Evolutionary conservation across 495 filamentous ascomycete species (phyloP), one percentile per base, ranked within the genome.

Genomic region (Aspergillus incahuasiensis): DNA sequence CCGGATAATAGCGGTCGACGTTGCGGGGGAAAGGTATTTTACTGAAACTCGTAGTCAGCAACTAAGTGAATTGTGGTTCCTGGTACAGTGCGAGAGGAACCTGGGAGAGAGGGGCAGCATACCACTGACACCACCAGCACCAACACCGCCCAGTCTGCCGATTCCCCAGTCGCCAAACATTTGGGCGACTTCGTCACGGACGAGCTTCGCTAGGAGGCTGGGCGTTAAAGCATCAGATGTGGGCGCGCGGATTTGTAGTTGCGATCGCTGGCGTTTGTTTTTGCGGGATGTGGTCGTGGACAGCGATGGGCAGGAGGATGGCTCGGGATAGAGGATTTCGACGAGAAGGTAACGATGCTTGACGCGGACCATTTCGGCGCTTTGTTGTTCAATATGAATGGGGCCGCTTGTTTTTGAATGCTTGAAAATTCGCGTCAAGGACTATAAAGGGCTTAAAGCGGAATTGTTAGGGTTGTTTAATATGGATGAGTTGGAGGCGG

Each of bases 271-370:
- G 1, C 61, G 42, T 18, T 60, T 16, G 24, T 28, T n/a, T 19
- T 53, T 52, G 39, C 20, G 47, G 8, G 54, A 24, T 38, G 52
- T 34, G 0, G 58, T 15, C 13, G 32, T 11, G 9, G 32, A 35
- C 9, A 35, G 49, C 0, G 60, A 54, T 11, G 67, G 69, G 54
- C 65, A 69, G 52, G 72, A 72, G 39, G 68, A 68, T 25, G 74
- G 67, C 13, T 85, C 79, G 13, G 92, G 89, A 69, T 97, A 97
- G 54, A 97, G 81, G 63, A 97, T 91, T 68, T 91, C 86, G 49
- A 97, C 80, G 28, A 97, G 82, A 38, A 98, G 85, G 67, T 98
- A 98, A 55, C 94, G 88, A 69, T 94, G 83, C 75, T 98, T 98
- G 59, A 96, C 75, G 64, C 94, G 90, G 56, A 97, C 94, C 94